Conservation (phyloP, 257 asterid species). For the Solanum sejunctum region DNA sequence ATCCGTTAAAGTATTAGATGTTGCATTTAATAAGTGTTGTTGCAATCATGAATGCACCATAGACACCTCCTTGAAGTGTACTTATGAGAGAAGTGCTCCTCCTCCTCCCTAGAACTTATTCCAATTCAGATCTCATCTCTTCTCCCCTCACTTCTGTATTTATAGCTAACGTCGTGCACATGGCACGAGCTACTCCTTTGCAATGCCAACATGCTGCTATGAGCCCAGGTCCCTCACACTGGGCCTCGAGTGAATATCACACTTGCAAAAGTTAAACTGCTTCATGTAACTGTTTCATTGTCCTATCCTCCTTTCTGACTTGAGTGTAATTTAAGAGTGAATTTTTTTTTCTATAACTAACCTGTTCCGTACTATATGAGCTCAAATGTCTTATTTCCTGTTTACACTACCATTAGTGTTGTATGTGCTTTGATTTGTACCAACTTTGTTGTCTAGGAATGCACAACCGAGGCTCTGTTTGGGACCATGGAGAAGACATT, state of each 20-base stretch:
- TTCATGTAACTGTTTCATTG: background rate
- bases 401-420: background rate
- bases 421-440: background rate
- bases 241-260: background rate
- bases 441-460: conserved; percentile 33
- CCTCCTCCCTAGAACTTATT: too few species aligned
- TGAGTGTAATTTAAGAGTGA: background rate
- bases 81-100: too few species aligned
- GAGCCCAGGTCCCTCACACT: too few species aligned
- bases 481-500: conserved; percentile 95
- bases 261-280: background rate
- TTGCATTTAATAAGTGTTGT: background rate
- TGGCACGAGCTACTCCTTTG: too few species aligned
- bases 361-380: background rate
- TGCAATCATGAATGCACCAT: too few species aligned
- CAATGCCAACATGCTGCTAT: too few species aligned
- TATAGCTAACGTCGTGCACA: too few species aligned
- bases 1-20: too few species aligned
- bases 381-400: background rate
- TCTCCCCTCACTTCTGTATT: too few species aligned
- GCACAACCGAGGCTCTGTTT: conserved; percentile 57
- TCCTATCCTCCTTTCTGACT: background rate
- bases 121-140: too few species aligned
- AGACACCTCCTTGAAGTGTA: too few species aligned
- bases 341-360: background rate